Base-by-base conservation (phyloP, 1,284 basidiomycete species). In the Vanrija humicola region DNA sequence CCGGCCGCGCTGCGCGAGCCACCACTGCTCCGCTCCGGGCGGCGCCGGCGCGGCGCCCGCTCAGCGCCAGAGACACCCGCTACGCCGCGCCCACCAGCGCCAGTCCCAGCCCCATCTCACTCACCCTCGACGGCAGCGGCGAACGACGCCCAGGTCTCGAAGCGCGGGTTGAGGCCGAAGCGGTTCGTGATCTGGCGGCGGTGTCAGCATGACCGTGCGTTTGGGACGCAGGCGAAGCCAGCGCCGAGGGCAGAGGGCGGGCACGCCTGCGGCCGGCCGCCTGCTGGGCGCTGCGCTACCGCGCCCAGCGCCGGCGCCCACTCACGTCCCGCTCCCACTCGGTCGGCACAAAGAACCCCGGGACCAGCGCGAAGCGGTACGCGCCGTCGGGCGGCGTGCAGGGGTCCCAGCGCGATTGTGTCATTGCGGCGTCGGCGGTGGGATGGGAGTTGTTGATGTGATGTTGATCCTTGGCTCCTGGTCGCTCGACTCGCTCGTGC, bases 291-390 rank as follows among this genome's bases (percentile, higher is more conserved):
- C 19, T 23, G n/a, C 9, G 25, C 18, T 53, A n/a, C 18, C n/a
- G 38, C 15, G 25, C 23, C 16, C 38, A n/a, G 21, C 21, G 21
- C 21, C 43, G 19, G n/a, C n/a, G 7, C 10, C 0, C 16, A 63
- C 65, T 64, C 52, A 69, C 67, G 25, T 69, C 65, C 23, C 52
- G 48, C 21, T 64, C 55, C 67, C 67, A 69, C 18, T 54, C 56
- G 10, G 64, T 56, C n/a, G 64, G 57, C 16, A 52, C 43, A 49
- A 69, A 69, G 49, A 67, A 58, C 10, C 62, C 61, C 19, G 61
- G 60, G 18, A 69, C 44, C 49, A 58, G 52, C 16, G 59, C 61
- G 46, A 61, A 69, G 16, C 52, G 39, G 56, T 67, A 67, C 58
- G 51, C n/a, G 6, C 40, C 40, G 3, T 18, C 19, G n/a, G 40